These are phyloP conservation scores for Kwoniella botswanensis DNA, from an alignment of 768 basidiomycete species.

Conservation along the genomic window DNA sequence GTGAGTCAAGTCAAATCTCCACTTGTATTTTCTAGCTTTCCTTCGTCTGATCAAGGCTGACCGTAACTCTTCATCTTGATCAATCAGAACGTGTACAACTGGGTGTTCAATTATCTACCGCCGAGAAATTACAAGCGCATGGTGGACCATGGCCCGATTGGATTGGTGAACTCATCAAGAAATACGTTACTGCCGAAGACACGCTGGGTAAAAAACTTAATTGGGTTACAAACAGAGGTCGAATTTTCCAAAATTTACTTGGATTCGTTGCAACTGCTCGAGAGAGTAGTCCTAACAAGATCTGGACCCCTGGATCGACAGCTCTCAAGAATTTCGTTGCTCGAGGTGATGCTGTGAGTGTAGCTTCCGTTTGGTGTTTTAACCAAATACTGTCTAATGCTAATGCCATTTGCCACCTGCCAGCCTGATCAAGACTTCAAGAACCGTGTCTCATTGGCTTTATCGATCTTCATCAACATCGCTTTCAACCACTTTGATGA, in stretches of 20 bases:
- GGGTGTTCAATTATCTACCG: constrained; percentile 73
- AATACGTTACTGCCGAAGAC: constrained; percentile 66
- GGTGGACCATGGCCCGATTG: constrained; percentile 72
- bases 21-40: neutral
- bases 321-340: constrained; percentile 1
- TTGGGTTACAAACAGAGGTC: constrained; percentile 73
- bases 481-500: constrained; percentile 57
- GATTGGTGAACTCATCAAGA: constrained; percentile 67
- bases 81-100: constrained; percentile 69
- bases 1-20: constrained; percentile 27
- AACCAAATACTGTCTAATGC: neutral
- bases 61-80: neutral
- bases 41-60: too few relatives aligned
- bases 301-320: neutral
- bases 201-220: constrained; percentile 67
- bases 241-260: constrained; percentile 76
- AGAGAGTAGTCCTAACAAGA: constrained; percentile 4
- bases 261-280: constrained; percentile 64
- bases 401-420: neutral
- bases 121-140: constrained; percentile 81
- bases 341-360: constrained; percentile 36
- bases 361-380: neutral
- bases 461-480: constrained; percentile 60
- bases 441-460: constrained; percentile 63
- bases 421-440: constrained; percentile 62